Evolutionary conservation across 768 basidiomycete genomes (phyloP), one percentile per base, ranked within the genome.

Genomic region (Collybiopsis confluens): DNA sequence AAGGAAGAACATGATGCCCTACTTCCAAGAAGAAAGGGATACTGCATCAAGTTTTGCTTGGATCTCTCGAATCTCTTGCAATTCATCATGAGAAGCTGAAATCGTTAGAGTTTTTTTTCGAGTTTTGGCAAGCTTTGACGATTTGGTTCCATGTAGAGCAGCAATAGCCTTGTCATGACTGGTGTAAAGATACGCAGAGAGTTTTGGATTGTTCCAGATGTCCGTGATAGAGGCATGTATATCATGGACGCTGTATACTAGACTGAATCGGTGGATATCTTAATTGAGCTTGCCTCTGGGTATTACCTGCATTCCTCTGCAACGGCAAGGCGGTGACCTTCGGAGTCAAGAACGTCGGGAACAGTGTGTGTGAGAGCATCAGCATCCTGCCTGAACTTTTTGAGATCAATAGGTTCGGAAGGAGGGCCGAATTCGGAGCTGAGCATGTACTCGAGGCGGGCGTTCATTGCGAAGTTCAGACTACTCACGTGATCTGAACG

Each of bases 401-500:
- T 63, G 42, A 87, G 57, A 42, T 79, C 64, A 28, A 87, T 72
- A 23, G 61, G 68, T 30, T 83, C 76, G 37, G 86, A 88, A 20
- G 83, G 70, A 40, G 85, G 86, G 0, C 86, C 86, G 65, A 86
- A 83, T 52, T 78, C 72, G 28, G 77, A 81, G 57, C 83, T 81
- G 27, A 70, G 62, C 33, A 65, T 49, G 72, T 62, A 47, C 56
- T 59, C 52, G 21, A 58, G 54, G 35, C 58, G 51, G 9, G 56
- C 35, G 60, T 62, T 60, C 62, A 62, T 60, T 18, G 30, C 33
- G 11, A 35, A 35, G 33, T 49, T 7, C 46, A 48, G 20, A 20
- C 15, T 5, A 48, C 15, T 15, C 40, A 52, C 10, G 38, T 28
- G 37, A 13, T 16, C 37, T 28, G n/a, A 42, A 10, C 37, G 46